These are phyloP conservation scores for Penicillium roqueforti DNA, from an alignment of 495 filamentous ascomycete species.

Conservation along the genomic window DNA sequence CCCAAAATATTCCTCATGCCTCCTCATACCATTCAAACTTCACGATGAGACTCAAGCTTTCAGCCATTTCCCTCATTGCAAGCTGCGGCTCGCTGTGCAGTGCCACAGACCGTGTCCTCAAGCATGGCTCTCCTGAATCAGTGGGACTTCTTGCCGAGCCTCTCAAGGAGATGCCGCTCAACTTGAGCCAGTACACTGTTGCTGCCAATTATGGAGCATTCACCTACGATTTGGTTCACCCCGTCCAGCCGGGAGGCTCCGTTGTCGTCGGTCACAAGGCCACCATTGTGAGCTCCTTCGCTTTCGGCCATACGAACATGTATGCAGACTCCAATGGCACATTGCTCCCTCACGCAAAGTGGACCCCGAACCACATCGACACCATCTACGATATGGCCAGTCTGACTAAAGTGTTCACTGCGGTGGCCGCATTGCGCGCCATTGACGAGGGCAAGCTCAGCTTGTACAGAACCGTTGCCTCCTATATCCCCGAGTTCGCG, in stretches of 20 bases:
- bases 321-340: slow-evolving; percentile 28
- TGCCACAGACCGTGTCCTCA: slow-evolving; percentile 12
- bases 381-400: slow-evolving; percentile 32
- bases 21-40: not conserved
- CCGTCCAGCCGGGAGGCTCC: slow-evolving; percentile 23
- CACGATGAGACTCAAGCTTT: not conserved
- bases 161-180: slow-evolving; percentile 17
- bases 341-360: slow-evolving; percentile 15
- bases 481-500: slow-evolving; percentile 25
- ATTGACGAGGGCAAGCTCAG: slow-evolving; percentile 20
- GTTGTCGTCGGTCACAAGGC: slow-evolving; percentile 22
- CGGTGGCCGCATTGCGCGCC: slow-evolving; percentile 18
- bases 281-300: slow-evolving; percentile 26
- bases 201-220: slow-evolving; percentile 21
- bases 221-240: slow-evolving; percentile 15
- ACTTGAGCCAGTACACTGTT: slow-evolving; percentile 23
- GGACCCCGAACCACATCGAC: slow-evolving; percentile 17
- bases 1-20: not conserved
- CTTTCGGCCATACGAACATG: slow-evolving; percentile 25
- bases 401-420: slow-evolving; percentile 26
- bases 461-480: slow-evolving; percentile 18
- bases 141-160: slow-evolving; percentile 21
- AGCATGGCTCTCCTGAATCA: slow-evolving; percentile 22
- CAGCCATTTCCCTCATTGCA: not conserved
- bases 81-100: not conserved